Base-by-base conservation (phyloP, 2,329 filamentous ascomycete species). In the Verticillium zaregamsianum region DNA sequence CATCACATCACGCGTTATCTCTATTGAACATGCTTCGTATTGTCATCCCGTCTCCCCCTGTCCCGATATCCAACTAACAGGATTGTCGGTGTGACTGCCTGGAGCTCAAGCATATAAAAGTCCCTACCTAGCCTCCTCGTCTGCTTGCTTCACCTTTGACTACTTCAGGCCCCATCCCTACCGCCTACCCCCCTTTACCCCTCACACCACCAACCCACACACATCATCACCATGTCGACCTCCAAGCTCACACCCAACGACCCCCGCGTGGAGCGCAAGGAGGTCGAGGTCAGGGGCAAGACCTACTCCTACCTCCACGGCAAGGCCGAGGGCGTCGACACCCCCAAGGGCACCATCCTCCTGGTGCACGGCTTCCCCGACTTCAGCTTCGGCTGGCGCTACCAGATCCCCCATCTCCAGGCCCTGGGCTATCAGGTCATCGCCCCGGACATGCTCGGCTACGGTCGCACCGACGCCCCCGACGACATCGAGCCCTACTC, bases 381-480 rank as follows among this genome's bases (percentile, higher is more conserved):
- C 75, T 76, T 95, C 20, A 86, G 86, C 9, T 87, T 93, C 71
- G 92, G 90, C 71, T 98, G 94, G 94, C 89, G 93, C 64, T 89
- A 91, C 76, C 93, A 97, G 75, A 90, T 97, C 63, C 93, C 93
- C 0, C 76, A 86, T 68, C 82, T 98, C 25, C 75, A 90, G 37
- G 82, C 87, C 6, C 80, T 92, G 61, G 90, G 89, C 25, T 85
- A 94, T 66, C 86, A 90, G 61, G 92, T 97, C 60, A 86, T 98
- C 28, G 91, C 87, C 12, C 90, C 92, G 0, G 92, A 97, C 75
- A 89, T 93, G 81, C 84, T 96, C 68, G 94, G 94, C 65, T 98
- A 95, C 73, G 91, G 90, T 31, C 84, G 86, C 62, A 95, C 91
- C 31, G 89, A 82, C 62, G 87, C 90, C 0, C 90, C 90, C 0